These are phyloP conservation scores for Cucurbita maxima DNA, from an alignment of 306 rosid species.

Conservation along the genomic window DNA sequence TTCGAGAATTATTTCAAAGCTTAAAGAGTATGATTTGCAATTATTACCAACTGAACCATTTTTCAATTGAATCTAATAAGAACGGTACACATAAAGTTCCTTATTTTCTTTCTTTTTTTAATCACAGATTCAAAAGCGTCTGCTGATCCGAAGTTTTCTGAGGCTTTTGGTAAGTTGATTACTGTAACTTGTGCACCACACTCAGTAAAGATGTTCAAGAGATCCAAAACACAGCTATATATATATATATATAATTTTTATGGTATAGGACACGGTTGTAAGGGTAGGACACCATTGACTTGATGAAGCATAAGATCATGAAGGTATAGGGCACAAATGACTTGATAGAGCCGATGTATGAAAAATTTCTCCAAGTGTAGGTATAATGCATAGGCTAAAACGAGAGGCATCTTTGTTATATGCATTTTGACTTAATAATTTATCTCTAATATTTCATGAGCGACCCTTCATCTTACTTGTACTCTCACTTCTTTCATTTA, in stretches of 20 bases:
- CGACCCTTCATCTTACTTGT: background rate
- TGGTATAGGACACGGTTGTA: background rate
- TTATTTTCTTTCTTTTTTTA: slow-evolving; percentile 10
- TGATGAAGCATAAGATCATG: background rate
- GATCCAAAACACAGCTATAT: background rate
- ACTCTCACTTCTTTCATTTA: background rate
- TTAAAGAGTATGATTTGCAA: background rate
- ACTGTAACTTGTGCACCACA: background rate
- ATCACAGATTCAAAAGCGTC: slow-evolving; percentile 63
- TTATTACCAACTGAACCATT: background rate
- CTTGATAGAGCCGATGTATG: background rate
- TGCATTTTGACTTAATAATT: background rate
- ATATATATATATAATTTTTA: no score
- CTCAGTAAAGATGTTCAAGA: background rate
- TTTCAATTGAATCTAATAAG: background rate
- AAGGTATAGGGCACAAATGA: background rate
- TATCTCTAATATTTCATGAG: background rate
- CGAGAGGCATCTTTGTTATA: background rate
- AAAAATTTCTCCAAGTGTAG: background rate
- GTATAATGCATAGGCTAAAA: background rate
- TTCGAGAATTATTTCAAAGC: background rate
- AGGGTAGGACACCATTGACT: background rate
- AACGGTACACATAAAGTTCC: slow-evolving; percentile 6
- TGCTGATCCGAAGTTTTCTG: slow-evolving; percentile 64
- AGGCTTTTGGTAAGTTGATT: slow-evolving; percentile 66